These are phyloP conservation scores for Xylaria scruposa DNA, from an alignment of 495 filamentous ascomycete genomes.

Conservation along the genomic window DNA sequence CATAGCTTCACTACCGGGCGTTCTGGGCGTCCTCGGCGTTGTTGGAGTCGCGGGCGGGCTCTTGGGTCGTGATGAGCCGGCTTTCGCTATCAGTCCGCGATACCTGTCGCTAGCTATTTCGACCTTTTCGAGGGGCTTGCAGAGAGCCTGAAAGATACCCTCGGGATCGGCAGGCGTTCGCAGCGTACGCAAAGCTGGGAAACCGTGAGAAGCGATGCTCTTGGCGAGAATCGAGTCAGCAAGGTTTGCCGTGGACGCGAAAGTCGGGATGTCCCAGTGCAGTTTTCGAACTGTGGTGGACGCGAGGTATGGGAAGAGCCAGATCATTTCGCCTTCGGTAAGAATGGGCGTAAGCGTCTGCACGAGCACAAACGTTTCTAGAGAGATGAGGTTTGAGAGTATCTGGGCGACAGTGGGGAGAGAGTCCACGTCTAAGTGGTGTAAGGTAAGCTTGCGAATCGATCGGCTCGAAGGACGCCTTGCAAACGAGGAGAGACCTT, in stretches of 20 bases:
- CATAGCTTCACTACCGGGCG: constrained; percentile 29
- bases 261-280: constrained; percentile 80
- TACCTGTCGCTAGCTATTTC: constrained; percentile 48
- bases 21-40: constrained; percentile 37
- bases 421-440: constrained; percentile 70
- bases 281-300: constrained; percentile 69
- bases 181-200: constrained; percentile 71
- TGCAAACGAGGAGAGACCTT: constrained; percentile 76
- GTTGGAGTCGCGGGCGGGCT: constrained; percentile 35
- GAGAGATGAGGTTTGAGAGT: constrained; percentile 66
- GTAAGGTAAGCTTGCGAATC: constrained; percentile 66
- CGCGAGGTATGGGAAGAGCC: constrained; percentile 71
- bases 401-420: constrained; percentile 77
- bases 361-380: constrained; percentile 73
- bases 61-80: constrained; percentile 32
- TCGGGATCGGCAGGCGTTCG: constrained; percentile 78
- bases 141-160: constrained; percentile 73
- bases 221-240: constrained; percentile 77
- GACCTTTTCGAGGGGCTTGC: constrained; percentile 58
- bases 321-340: constrained; percentile 64
- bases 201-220: constrained; percentile 71
- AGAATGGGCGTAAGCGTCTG: constrained; percentile 69
- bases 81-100: constrained; percentile 40
- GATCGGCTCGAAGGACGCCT: constrained; percentile 61
- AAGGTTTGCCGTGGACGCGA: constrained; percentile 45